Conservation (phyloP, 1,284 basidiomycete species). For the Phaffia rhodozyma region DNA sequence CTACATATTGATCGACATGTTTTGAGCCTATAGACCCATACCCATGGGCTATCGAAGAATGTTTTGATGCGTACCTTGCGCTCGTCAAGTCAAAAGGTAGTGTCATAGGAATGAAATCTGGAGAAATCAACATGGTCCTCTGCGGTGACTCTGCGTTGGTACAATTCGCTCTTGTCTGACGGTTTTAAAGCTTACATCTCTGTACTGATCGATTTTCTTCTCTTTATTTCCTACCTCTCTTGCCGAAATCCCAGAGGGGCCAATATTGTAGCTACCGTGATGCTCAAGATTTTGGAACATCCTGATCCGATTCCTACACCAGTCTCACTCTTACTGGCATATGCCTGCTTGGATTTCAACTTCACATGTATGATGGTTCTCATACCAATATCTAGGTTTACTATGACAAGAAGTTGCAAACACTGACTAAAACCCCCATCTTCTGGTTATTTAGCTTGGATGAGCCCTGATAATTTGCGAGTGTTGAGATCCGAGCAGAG, state of each 20-base stretch:
- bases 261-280: conserved; percentile 65
- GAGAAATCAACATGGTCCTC: conserved; percentile 58
- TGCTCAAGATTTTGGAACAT: conserved; percentile 69
- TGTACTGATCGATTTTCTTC: conserved; percentile 4
- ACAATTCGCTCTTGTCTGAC: background rate
- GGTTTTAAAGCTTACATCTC: conserved; percentile 3
- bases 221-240: background rate
- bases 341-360: conserved; percentile 75
- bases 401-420: background rate
- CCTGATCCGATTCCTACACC: conserved; percentile 47
- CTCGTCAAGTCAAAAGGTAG: conserved; percentile 65
- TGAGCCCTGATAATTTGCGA: conserved; percentile 73
- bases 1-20: background rate
- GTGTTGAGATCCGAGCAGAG: conserved; percentile 71
- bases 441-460: conserved; percentile 50
- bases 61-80: conserved; percentile 75
- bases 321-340: conserved; percentile 65
- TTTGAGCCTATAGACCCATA: conserved; percentile 57
- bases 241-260: conserved; percentile 52
- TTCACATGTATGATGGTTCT: conserved; percentile 47
- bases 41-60: conserved; percentile 88
- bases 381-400: background rate
- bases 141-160: conserved; percentile 87
- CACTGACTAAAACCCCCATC: background rate
- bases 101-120: conserved; percentile 43